Evolutionary conservation across 192 early-diverging fungal species (phyloP).

Genomic region (Mortierella claussenii): DNA sequence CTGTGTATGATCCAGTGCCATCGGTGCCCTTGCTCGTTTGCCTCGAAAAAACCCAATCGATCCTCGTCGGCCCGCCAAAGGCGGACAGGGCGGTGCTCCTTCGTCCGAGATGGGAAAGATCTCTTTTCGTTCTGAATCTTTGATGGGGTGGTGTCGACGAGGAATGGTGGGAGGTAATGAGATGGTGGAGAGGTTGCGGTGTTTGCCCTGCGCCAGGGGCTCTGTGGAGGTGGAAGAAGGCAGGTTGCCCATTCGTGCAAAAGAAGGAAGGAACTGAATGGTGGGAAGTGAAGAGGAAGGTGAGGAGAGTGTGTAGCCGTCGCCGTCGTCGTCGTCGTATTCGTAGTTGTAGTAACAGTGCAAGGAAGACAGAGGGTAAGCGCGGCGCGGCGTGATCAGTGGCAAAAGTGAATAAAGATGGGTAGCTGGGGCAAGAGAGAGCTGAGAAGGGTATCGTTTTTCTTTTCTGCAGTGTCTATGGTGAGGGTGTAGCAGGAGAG

Average conservation of each 20-base stretch:
- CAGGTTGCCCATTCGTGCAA: constrained; percentile 49
- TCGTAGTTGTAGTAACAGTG: too few species aligned
- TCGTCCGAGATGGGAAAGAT: constrained; percentile 54
- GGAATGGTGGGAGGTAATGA: constrained; percentile 50
- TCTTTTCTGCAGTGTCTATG: too few species aligned
- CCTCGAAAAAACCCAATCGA: constrained; percentile 53
- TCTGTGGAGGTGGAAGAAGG: constrained; percentile 53
- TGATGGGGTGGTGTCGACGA: constrained; percentile 48
- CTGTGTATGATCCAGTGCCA: constrained; percentile 33
- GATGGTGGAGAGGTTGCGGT: constrained; percentile 46
- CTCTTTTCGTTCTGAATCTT: constrained; percentile 51
- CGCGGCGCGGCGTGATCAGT: too few species aligned
- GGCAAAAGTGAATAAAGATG: too few species aligned
- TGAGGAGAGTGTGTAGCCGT: too few species aligned
- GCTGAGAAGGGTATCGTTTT: too few species aligned
- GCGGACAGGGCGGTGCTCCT: constrained; percentile 26
- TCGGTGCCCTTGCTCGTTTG: constrained; percentile 30
- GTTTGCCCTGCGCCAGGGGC: constrained; percentile 45
- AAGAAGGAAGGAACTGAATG: constrained; percentile 22
- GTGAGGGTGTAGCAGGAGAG: too few species aligned
- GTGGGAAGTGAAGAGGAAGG: background rate
- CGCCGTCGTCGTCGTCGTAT: too few species aligned
- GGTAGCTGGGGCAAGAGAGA: too few species aligned
- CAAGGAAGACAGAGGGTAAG: too few species aligned
- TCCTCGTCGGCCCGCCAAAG: constrained; percentile 16